phyloP scores from a whole-genome alignment of 495 filamentous ascomycete genomes.

The Astrocystis sublimbata region DNA sequence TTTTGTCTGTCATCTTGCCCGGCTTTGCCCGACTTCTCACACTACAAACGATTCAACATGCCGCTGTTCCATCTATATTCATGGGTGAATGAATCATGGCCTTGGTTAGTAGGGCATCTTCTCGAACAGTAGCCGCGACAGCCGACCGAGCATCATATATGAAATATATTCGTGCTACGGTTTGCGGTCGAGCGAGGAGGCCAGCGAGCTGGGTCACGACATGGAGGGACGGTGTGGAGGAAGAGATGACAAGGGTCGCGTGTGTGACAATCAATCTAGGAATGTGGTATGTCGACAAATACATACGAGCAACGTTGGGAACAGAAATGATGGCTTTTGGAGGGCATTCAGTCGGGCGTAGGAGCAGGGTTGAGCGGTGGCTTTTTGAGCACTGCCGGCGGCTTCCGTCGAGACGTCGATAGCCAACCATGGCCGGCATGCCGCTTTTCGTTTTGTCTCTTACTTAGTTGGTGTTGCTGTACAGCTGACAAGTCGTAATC shows the following conservation, averaged over 20 bases:
- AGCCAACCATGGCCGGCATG: constrained; percentile 4
- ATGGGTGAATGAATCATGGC: no score
- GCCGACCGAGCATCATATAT: not conserved
- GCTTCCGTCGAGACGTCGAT: not conserved
- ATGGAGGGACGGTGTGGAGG: not conserved
- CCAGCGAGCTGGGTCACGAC: not conserved
- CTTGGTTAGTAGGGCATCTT: not conserved
- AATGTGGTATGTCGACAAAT: no score
- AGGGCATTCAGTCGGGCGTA: constrained; percentile 12
- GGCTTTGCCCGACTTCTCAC: constrained; percentile 15
- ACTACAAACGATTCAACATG: not conserved
- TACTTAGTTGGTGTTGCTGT: not conserved
- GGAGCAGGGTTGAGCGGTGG: constrained; percentile 1
- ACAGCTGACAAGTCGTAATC: no score
- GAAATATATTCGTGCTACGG: not conserved
- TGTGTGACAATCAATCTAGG: not conserved
- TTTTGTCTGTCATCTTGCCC: constrained; percentile 1
- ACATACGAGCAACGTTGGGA: no score
- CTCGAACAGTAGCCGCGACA: not conserved
- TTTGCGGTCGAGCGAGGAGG: not conserved
- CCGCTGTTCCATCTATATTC: not conserved
- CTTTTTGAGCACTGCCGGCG: not conserved
- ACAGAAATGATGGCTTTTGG: not conserved
- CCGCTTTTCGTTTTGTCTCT: constrained; percentile 1
- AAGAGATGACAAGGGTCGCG: not conserved